Conservation (phyloP, 129 eudicot genomes). For the Lactuca saligna region DNA sequence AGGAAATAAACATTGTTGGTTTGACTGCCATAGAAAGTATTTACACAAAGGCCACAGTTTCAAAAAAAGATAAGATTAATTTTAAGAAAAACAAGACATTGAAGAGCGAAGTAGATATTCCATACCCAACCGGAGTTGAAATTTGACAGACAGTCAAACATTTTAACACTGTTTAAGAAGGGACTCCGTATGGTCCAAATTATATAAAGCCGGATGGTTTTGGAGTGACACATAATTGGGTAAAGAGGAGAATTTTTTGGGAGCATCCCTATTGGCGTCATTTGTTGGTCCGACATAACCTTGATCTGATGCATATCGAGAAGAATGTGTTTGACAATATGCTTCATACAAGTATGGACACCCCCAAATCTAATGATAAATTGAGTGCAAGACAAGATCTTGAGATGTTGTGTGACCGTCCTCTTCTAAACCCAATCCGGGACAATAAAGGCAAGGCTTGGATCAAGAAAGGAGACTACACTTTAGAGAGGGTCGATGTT, state of each 20-base stretch:
- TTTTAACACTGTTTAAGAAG: neutral
- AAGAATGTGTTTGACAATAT: slow-evolving; percentile 24
- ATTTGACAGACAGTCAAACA: no score
- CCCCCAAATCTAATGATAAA: slow-evolving; percentile 17
- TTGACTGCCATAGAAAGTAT: slow-evolving; percentile 10
- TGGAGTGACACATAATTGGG: slow-evolving; percentile 14
- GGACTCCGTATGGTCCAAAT: neutral
- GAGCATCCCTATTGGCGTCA: neutral
- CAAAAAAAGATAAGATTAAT: neutral
- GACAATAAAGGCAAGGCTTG: neutral
- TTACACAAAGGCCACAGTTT: slow-evolving; percentile 2
- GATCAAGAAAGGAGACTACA: slow-evolving; percentile 12
- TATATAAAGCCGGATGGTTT: neutral
- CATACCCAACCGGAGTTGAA: neutral
- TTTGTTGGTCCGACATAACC: no score
- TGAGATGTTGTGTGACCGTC: neutral
- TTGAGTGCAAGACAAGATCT: slow-evolving; percentile 2
- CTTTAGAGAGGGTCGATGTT: neutral
- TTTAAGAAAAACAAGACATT: neutral
- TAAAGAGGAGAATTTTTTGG: slow-evolving; percentile 12
- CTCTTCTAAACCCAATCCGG: no score
- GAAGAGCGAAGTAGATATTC: neutral
- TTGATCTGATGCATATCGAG: neutral
- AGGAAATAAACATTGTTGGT: neutral
- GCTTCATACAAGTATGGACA: slow-evolving; percentile 17